These are phyloP conservation scores for Aspergillus floridensis DNA, from an alignment of 2,329 filamentous ascomycete species.

Conservation along the genomic window DNA sequence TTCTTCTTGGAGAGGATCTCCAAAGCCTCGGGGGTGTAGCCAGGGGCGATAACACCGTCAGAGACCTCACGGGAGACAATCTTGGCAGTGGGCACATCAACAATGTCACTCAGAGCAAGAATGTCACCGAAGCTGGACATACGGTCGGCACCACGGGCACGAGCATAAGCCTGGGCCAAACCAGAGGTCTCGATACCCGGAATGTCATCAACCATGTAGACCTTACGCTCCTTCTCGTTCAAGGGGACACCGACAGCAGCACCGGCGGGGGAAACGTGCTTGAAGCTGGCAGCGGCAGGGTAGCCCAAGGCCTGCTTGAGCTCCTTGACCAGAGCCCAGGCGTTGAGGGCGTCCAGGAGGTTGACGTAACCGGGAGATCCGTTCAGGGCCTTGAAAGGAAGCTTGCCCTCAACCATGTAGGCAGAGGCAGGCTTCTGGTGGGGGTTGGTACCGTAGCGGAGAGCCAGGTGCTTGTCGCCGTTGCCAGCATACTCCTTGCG, in stretches of 20 bases:
- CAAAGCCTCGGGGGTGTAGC: conserved; percentile 79
- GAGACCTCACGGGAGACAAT: conserved; percentile 98
- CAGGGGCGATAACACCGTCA: conserved; percentile 90
- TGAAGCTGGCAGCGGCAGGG: conserved; percentile 95
- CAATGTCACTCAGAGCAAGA: conserved; percentile 86
- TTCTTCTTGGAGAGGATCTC: conserved; percentile 97
- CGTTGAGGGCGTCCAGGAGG: conserved; percentile 91
- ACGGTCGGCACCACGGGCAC: conserved; percentile 90
- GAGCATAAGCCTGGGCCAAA: conserved; percentile 91
- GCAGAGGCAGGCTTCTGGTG: conserved; percentile 96
- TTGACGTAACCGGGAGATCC: conserved; percentile 97
- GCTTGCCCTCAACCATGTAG: conserved; percentile 66
- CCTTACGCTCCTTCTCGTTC: conserved; percentile 83
- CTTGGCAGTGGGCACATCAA: conserved; percentile 89
- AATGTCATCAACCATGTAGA: conserved; percentile 98
- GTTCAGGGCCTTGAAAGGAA: conserved; percentile 93
- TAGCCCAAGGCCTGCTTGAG: conserved; percentile 82
- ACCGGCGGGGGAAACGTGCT: conserved; percentile 96
- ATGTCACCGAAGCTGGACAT: conserved; percentile 99
- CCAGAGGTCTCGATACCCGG: conserved; percentile 79
- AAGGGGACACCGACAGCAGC: conserved; percentile 90
- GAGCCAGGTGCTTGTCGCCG: conserved; percentile 75
- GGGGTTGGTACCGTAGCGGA: conserved; percentile 95
- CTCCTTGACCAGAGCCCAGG: conserved; percentile 96
- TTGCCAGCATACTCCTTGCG: conserved; percentile 91